These are phyloP conservation scores for Rhexocercosporidium sp. DNA, from an alignment of 2,329 filamentous ascomycete species.

Conservation along the genomic window DNA sequence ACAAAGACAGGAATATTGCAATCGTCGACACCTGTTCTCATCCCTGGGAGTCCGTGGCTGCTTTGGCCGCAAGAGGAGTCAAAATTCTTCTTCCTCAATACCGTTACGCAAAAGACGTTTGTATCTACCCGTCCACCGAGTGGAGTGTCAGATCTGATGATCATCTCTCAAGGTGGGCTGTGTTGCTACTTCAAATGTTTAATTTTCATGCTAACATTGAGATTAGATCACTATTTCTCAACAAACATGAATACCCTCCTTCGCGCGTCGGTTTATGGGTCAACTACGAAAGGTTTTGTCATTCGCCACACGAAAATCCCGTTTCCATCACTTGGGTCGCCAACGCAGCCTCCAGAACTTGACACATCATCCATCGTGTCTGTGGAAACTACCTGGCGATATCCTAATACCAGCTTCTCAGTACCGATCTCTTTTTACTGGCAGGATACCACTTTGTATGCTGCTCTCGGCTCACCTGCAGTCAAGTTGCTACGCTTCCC, in stretches of 20 bases:
- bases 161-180: conserved; percentile 16
- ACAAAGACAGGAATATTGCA: conserved; percentile 13
- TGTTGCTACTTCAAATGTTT: background rate
- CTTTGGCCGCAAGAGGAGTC: conserved; percentile 15
- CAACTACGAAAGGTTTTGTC: background rate
- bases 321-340: background rate
- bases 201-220: background rate
- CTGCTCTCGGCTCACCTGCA: conserved; percentile 4
- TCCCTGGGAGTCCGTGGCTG: conserved; percentile 3
- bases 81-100: conserved; percentile 1
- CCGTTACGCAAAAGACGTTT: background rate
- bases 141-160: background rate
- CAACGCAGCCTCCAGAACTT: background rate
- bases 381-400: conserved; percentile 10
- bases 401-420: background rate
- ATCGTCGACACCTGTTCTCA: conserved; percentile 4
- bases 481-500: conserved; percentile 14
- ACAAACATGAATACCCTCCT: background rate
- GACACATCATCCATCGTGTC: background rate
- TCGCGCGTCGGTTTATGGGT: conserved; percentile 10
- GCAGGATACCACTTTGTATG: conserved; percentile 10
- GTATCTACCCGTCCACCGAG: background rate
- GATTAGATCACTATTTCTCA: conserved; percentile 15
- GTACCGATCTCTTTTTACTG: conserved; percentile 11
- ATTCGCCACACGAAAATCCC: conserved; percentile 10